Conservation (phyloP, 805 yeast genomes). For the Wickerhamiella alocasiicola region DNA sequence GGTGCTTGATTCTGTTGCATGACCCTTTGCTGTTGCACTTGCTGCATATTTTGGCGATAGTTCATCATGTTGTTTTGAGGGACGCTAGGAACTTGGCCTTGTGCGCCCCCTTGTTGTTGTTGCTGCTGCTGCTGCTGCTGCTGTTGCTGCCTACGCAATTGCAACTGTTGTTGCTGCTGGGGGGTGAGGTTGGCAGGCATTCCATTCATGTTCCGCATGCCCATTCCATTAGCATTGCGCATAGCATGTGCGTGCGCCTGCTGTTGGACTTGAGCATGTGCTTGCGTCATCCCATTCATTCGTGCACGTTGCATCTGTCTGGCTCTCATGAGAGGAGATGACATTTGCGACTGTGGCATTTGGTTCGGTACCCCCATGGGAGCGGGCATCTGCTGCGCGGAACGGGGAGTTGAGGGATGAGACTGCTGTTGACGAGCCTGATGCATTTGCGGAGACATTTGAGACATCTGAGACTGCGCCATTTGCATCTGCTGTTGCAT, state of each 20-base stretch:
- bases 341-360: slow-evolving; percentile 7
- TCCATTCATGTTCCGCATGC: not conserved
- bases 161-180: slow-evolving; percentile 3
- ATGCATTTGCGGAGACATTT: slow-evolving; percentile 14
- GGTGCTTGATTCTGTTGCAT: slow-evolving; percentile 11
- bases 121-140: not conserved
- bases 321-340: not conserved
- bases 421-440: not conserved
- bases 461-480: slow-evolving; percentile 5
- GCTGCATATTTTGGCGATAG: slow-evolving; percentile 4
- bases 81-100: not conserved
- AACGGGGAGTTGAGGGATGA: not conserved
- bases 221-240: slow-evolving; percentile 9
- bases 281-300: slow-evolving; percentile 13
- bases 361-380: slow-evolving; percentile 13
- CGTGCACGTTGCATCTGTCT: slow-evolving; percentile 8
- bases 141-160: not conserved
- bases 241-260: slow-evolving; percentile 14
- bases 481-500: slow-evolving; percentile 9
- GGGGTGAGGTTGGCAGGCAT: slow-evolving; percentile 1
- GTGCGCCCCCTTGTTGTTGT: not conserved
- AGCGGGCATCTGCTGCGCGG: not conserved
- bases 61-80: slow-evolving; percentile 3
- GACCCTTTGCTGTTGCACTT: slow-evolving; percentile 3
- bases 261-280: slow-evolving; percentile 13